Percentiles rank a stretch among this genome's conserved stretches.
Conservation (phyloP, 2,329 filamentous ascomycete species). For the Xylaria sp. region DNA sequence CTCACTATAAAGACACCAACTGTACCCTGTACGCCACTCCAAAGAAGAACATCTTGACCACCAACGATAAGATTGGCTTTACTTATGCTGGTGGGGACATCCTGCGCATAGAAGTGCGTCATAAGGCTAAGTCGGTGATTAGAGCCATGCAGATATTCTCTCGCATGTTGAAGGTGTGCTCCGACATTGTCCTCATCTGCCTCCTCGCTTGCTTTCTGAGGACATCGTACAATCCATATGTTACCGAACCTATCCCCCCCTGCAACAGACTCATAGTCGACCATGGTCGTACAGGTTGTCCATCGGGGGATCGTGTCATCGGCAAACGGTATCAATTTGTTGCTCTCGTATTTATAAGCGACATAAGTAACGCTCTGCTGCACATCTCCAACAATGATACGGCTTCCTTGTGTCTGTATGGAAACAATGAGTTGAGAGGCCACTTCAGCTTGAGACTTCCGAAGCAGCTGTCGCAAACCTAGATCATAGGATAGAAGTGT, state of each 20-base stretch:
- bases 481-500: slow-evolving; percentile 90
- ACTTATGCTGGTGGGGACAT: slow-evolving; percentile 89
- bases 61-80: slow-evolving; percentile 92
- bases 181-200: slow-evolving; percentile 93
- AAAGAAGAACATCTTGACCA: slow-evolving; percentile 89
- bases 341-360: slow-evolving; percentile 92
- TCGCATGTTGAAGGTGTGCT: slow-evolving; percentile 89
- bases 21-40: slow-evolving; percentile 94
- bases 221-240: slow-evolving; percentile 89
- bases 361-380: slow-evolving; percentile 92
- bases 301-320: slow-evolving; percentile 91
- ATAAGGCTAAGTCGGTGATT: slow-evolving; percentile 86
- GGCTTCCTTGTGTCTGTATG: slow-evolving; percentile 88
- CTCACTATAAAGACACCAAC: slow-evolving; percentile 81
- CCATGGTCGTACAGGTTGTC: slow-evolving; percentile 91
- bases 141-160: slow-evolving; percentile 89
- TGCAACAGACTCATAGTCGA: slow-evolving; percentile 95
- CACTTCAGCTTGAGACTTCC: slow-evolving; percentile 87
- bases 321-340: slow-evolving; percentile 90
- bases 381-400: slow-evolving; percentile 91
- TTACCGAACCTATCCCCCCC: slow-evolving; percentile 99
- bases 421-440: slow-evolving; percentile 86
- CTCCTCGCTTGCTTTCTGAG: slow-evolving; percentile 85
- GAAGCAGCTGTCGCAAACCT: slow-evolving; percentile 89
- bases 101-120: slow-evolving; percentile 89